Conservation (phyloP, 306 rosid genomes). For the Castanospermum australe region DNA sequence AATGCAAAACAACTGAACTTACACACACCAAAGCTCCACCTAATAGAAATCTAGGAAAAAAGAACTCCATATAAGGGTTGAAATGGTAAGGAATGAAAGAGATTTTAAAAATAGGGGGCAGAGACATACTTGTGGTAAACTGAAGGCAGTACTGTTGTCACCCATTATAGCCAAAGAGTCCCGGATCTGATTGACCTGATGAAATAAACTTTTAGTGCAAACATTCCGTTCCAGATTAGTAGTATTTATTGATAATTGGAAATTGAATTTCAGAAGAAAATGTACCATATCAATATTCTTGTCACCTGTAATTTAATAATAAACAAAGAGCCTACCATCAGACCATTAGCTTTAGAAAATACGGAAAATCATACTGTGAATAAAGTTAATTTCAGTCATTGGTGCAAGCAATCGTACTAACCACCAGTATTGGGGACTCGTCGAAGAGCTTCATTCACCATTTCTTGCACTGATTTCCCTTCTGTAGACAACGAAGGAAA, state of each 20-base stretch:
- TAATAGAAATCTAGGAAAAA: neutral
- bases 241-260: neutral
- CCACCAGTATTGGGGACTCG: conserved; percentile 70
- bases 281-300: conserved; percentile 65
- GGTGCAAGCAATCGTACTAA: conserved; percentile 35
- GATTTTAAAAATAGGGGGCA: neutral
- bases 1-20: neutral
- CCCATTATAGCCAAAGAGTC: conserved; percentile 80
- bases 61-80: neutral
- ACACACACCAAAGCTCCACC: neutral
- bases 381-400: neutral
- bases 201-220: conserved; percentile 20
- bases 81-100: neutral
- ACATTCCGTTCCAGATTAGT: neutral
- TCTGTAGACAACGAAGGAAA: conserved; percentile 46
- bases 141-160: conserved; percentile 74
- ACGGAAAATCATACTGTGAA: neutral
- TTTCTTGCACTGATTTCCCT: conserved; percentile 86
- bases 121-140: conserved; percentile 69
- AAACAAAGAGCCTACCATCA: conserved; percentile 24
- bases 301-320: conserved; percentile 58
- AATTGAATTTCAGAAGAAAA: conserved; percentile 12
- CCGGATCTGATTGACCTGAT: conserved; percentile 74
- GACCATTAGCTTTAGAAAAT: neutral
- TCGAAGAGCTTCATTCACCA: conserved; percentile 83